Evolutionary conservation across 345 rosid species (phyloP), one percentile per base, ranked within the genome.

Genomic region (Eucalyptus polyanthemos): DNA sequence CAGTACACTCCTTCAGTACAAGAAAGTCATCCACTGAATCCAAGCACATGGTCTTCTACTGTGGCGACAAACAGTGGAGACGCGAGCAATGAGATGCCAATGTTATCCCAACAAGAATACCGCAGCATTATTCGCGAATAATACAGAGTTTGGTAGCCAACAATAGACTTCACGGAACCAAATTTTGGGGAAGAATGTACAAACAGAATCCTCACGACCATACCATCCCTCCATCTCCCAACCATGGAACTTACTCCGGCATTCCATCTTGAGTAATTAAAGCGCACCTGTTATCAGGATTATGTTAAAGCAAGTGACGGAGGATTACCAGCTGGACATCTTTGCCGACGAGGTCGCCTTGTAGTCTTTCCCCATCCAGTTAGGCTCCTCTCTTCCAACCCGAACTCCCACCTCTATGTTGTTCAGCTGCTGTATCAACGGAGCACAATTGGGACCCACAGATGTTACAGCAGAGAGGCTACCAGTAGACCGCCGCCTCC

Each of bases 341-440:
- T 94, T 91, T 96, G 99, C 89, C 98, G 89, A 88, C 97, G 97
- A 88, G 99, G 98, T 51, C 99, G 94, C 92, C 99, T 94, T 25
- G 97, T 94, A 88, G 98, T 96, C 93, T 95, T 96, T 76, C 99
- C 99, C 99, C 99, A 97, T 87, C 99, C 98, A 2, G 96, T 95
- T 87, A 97, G 94, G 92, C 97, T 95, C 92, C 94, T 92, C 88
- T 97, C 97, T 89, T 95, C 99, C 89, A 94, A 89, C 92, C 95
- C 96, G 89, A 91, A 91, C 90, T 92, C 95, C 97, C 93, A 90
- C 95, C 91, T 93, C 95, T 87, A 93, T 92, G 88, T 91, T 93
- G 88, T 87, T 93, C 60, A 94, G 91, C 91, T 95, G 96, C 86
- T 95, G 97, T 56, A 91, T 86, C 92, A 94, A 89, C 65, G 95